phyloP scores from a whole-genome alignment of 2,329 filamentous ascomycete species.

The Colletotrichum higginsianum region DNA sequence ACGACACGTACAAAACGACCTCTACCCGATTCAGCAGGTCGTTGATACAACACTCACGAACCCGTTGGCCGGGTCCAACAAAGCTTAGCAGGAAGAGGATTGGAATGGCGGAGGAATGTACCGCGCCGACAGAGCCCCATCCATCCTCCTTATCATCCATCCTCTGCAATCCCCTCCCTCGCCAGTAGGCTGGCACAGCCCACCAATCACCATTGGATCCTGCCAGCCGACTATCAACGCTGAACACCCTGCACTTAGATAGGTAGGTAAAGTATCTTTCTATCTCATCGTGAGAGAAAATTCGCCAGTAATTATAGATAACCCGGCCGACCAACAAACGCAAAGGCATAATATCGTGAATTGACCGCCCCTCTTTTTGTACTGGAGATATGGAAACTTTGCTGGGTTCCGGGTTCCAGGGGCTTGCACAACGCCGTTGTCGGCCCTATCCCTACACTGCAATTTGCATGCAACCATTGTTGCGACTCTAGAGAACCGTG shows the following conservation, averaged over 20 bases:
- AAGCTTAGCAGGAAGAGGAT: slow-evolving; percentile 30
- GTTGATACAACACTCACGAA: slow-evolving; percentile 16
- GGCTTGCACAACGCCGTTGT: slow-evolving; percentile 30
- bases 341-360: slow-evolving; percentile 32
- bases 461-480: slow-evolving; percentile 34
- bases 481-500: slow-evolving; percentile 28
- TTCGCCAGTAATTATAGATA: background rate
- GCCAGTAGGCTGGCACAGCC: slow-evolving; percentile 1
- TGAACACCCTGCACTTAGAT: no score
- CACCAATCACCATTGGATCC: slow-evolving; percentile 22
- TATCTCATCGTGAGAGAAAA: background rate
- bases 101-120: slow-evolving; percentile 20
- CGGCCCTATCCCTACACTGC: slow-evolving; percentile 29
- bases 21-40: slow-evolving; percentile 35
- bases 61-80: slow-evolving; percentile 21
- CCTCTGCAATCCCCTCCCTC: slow-evolving; percentile 5
- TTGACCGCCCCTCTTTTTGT: slow-evolving; percentile 9
- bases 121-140: slow-evolving; percentile 20
- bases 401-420: slow-evolving; percentile 17
- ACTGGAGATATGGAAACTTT: slow-evolving; percentile 17
- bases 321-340: slow-evolving; percentile 3
- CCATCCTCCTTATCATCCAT: slow-evolving; percentile 3
- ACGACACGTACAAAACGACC: slow-evolving; percentile 5
- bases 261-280: no score
- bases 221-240: no score